Base-by-base conservation (phyloP, 2,329 filamentous ascomycete genomes). In the Colletotrichum sp. region DNA sequence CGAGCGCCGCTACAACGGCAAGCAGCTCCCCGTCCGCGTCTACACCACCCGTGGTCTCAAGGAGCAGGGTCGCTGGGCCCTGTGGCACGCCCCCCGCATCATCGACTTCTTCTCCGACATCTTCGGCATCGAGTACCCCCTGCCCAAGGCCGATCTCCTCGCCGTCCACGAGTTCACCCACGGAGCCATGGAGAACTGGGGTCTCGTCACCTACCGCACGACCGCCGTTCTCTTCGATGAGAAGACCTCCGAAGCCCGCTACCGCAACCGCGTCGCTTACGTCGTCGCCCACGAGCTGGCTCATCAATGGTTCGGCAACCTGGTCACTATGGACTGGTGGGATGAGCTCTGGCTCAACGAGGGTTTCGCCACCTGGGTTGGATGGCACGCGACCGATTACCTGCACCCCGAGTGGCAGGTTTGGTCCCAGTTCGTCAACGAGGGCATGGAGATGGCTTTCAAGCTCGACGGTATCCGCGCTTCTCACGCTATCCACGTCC, bases 251-350 rank as follows among this genome's bases (percentile, higher is more conserved):
- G 96, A 98, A 83, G 92, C 95, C 56, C 92, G 93, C 78, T 98
- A 96, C 87, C 96, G 96, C 85, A 98, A 98, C 84, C 91, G 96
- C 48, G 94, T 99, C 77, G 97, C 97, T 36, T 98, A 99, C 81
- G 96, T 98, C 72, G 96, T 98, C 66, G 96, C 97, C n/a, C 97
- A 99, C 85, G 97, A 99, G 85, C 90, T 99, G 77, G 97, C 96
- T 71, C 96, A 98, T 82, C 96, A 98, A 86, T 98, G 96, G 96
- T 98, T 98, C 80, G 96, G 96, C 48, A 97, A 98, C 83, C 90
- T 98, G 13, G 96, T 98, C 58, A 98, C 96, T 7, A 98, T 98
- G 96, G 95, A 98, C 84, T 98, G 96, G 95, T 97, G 95, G 95
- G 95, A 94, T 82, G 94, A 97, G 86, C 90, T 97, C 55, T 98